Evolutionary conservation across 306 rosid species (phyloP), one percentile per base, ranked within the genome.

Genomic region (Sesbania bispinosa): DNA sequence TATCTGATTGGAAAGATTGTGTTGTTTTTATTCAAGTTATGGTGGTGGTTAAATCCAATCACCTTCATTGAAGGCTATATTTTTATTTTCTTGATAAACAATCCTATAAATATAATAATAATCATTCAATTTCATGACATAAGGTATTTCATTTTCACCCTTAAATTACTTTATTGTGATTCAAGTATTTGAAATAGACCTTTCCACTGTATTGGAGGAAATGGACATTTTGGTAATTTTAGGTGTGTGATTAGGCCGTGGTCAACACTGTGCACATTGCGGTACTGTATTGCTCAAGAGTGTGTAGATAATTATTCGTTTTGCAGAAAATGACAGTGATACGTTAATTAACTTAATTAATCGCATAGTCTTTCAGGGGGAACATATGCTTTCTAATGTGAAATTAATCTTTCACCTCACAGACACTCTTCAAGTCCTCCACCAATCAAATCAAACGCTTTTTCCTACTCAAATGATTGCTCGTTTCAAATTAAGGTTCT

Each of bases 151-250:
- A 54, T 30, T 73, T 46, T 73, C 70, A 20, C 71, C 5, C 47
- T 48, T 50, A 39, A 50, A 50, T 62, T 53, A 60, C 57, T 15
- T 69, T 32, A 60, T 15, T 30, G 7, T 53, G 27, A 74, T 63
- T 74, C 26, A 30, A 13, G 58, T 42, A 4, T 41, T 64, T 42
- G 11, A 57, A 52, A 75, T 27, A 9, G 57, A 63, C 43, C 4
- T 9, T 15, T 3, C 7, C 42, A 14, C 14, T n/a, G 0, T n/a
- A n/a, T n/a, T n/a, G n/a, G n/a, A n/a, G n/a, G 10, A 5, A 32
- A 16, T 29, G 73, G 57, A 67, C 43, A 33, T 69, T 77, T 48
- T 41, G 0, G 77, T 43, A 47, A 74, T 57, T 80, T 62, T 1
- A 6, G 5, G 57, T 9, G 1, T 33, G 23, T 26, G 15, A 48